Percentiles rank a stretch among this genome's conserved stretches.
Evolutionary conservation across 768 basidiomycete genomes (phyloP).

Genomic region (Boletus sensibilis): DNA sequence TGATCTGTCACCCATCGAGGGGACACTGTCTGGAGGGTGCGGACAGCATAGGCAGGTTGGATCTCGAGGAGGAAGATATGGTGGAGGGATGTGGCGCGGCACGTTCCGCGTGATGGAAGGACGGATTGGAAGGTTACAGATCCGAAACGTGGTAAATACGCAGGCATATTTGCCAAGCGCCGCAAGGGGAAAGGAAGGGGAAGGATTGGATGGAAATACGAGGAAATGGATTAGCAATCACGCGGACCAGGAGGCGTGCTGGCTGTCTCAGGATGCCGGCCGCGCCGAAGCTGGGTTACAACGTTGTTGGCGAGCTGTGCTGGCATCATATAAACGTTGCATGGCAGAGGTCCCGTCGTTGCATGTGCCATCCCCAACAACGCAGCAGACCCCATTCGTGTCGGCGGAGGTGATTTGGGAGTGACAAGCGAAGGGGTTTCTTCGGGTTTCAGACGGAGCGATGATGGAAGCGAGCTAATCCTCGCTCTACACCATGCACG

Average conservation of each 20-base stretch:
- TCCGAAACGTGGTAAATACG: conserved; percentile 17
- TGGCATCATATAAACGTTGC: conserved; percentile 13
- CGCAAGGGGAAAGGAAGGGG: conserved; percentile 12
- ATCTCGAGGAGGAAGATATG: background rate
- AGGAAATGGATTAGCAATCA: conserved; percentile 12
- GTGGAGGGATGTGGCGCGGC: conserved; percentile 6
- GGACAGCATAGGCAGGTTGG: background rate
- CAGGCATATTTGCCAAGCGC: conserved; percentile 6
- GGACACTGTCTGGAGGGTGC: background rate
- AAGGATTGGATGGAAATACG: background rate
- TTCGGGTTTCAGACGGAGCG: background rate
- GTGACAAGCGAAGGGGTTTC: background rate
- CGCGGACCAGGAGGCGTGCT: background rate
- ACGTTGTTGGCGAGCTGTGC: conserved; percentile 24
- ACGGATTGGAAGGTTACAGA: conserved; percentile 1
- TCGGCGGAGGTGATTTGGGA: conserved; percentile 2
- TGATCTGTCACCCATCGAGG: background rate
- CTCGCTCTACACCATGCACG: background rate
- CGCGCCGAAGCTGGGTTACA: conserved; percentile 14
- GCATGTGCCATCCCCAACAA: background rate
- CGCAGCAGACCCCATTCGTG: background rate
- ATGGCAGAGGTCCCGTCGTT: background rate
- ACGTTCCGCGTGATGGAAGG: background rate
- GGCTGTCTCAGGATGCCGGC: conserved; percentile 19
- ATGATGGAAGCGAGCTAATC: background rate